Evolutionary conservation across 495 filamentous ascomycete genomes (phyloP), one percentile per base, ranked within the genome.

Genomic region (Astrocystis sublimbata): DNA sequence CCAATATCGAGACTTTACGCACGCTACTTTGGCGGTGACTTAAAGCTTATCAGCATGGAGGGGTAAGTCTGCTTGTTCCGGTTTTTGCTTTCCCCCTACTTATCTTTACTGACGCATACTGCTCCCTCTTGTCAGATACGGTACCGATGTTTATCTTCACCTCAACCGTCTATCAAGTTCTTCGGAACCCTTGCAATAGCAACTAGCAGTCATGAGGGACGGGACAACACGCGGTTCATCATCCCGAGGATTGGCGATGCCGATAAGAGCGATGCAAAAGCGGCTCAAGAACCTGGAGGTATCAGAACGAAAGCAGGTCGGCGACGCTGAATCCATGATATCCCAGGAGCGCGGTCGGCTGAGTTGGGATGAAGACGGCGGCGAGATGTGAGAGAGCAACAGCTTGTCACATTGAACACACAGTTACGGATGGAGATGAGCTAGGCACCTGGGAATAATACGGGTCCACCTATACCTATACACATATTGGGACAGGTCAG

Each of bases 31-130:
- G 94, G 94, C 35, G 94, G 94, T 42, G 94, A 98, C 74, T 74
- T 98, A 65, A 98, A 97, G 72, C 71, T 98, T 77, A 98, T 98
- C 69, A 97, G 93, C 72, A 97, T 98, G 94, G 94, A 98, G 80
- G 94, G 94, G 94, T 97, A 80, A 79, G 92, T 51, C 49, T 7
- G 17, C 28, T 24, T 24, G 24, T 45, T 46, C 50, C 51, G 28
- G 30, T 55, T 61, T 26, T 17, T 7, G 45, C 51, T 50, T 46
- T 23, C 24, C 13, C 23, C 2, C n/a, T 12, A n/a, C 13, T 13
- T 21, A 43, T 21, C 4, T 1, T 52, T 19, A 36, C 53, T 66
- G 33, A 65, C 65, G 62, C 62, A 6, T 61, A 38, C 35, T 6
- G 0, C 13, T 13, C 2, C 28, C 9, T 24, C 35, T 61, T 21